These are phyloP conservation scores for Claviceps cyperi DNA, from an alignment of 2,329 filamentous ascomycete genomes.

Conservation along the genomic window DNA sequence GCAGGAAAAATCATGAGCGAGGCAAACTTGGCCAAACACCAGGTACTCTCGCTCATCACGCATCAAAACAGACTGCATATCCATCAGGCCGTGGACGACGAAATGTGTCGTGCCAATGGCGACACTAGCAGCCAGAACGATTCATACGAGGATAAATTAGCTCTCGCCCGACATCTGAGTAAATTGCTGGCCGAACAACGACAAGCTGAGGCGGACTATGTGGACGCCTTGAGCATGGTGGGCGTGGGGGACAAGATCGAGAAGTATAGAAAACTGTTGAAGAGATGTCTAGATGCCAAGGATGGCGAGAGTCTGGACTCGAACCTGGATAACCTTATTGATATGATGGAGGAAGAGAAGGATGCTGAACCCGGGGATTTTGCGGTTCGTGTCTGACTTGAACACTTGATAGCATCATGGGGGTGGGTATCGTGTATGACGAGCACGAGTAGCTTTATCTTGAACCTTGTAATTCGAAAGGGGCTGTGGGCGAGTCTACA, in stretches of 20 bases:
- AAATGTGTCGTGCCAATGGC: conserved; percentile 37
- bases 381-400: conserved; percentile 16
- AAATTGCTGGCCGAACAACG: conserved; percentile 44
- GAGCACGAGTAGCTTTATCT: background rate
- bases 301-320: conserved; percentile 55
- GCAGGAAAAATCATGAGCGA: conserved; percentile 37
- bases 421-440: background rate
- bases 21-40: conserved; percentile 32
- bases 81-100: conserved; percentile 35
- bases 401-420: conserved; percentile 11
- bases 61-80: conserved; percentile 39
- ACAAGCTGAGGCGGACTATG: conserved; percentile 50
- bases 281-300: conserved; percentile 50
- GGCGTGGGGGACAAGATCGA: conserved; percentile 61
- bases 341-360: conserved; percentile 48
- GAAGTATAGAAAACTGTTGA: conserved; percentile 56
- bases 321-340: conserved; percentile 44
- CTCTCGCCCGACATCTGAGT: conserved; percentile 42
- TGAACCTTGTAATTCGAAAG: background rate
- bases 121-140: conserved; percentile 26
- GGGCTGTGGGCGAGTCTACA: background rate
- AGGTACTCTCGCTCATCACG: conserved; percentile 33
- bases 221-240: conserved; percentile 51
- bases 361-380: conserved; percentile 16
- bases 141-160: conserved; percentile 39